phyloP scores from a whole-genome alignment of 2,329 filamentous ascomycete species.

The Botrytis cinerea region DNA sequence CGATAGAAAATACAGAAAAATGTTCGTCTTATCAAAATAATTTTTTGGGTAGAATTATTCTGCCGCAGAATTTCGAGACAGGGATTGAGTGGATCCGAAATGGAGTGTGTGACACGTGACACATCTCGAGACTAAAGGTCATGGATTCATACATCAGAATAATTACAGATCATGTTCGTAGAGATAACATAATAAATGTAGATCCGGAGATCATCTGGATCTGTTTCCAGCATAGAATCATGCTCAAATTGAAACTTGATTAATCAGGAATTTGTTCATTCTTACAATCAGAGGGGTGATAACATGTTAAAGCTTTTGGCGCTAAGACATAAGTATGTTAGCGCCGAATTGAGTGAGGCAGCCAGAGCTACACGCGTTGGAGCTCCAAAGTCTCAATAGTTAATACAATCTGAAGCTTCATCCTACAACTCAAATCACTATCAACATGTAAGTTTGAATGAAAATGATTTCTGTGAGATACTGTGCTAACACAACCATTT shows the following conservation, averaged over 20 bases:
- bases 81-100: slow-evolving; percentile 15
- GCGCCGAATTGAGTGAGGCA: slow-evolving; percentile 34
- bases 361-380: slow-evolving; percentile 39
- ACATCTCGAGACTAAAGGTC: not conserved
- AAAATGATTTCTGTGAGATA: not conserved
- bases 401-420: slow-evolving; percentile 33
- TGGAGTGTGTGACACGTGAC: not conserved
- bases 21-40: slow-evolving; percentile 24
- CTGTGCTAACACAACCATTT: slow-evolving; percentile 26
- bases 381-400: slow-evolving; percentile 30
- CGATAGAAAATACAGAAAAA: slow-evolving; percentile 19
- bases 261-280: not conserved
- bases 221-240: not conserved
- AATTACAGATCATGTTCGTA: no score
- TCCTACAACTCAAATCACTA: slow-evolving; percentile 31
- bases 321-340: slow-evolving; percentile 23
- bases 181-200: not conserved
- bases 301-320: slow-evolving; percentile 9
- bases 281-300: not conserved
- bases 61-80: slow-evolving; percentile 26
- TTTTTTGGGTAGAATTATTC: slow-evolving; percentile 28
- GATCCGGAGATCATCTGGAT: not conserved
- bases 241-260: not conserved
- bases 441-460: slow-evolving; percentile 35
- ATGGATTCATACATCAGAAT: not conserved